Conservation (phyloP, 2,329 filamentous ascomycete species). For the Thielaviopsis punctulata region DNA sequence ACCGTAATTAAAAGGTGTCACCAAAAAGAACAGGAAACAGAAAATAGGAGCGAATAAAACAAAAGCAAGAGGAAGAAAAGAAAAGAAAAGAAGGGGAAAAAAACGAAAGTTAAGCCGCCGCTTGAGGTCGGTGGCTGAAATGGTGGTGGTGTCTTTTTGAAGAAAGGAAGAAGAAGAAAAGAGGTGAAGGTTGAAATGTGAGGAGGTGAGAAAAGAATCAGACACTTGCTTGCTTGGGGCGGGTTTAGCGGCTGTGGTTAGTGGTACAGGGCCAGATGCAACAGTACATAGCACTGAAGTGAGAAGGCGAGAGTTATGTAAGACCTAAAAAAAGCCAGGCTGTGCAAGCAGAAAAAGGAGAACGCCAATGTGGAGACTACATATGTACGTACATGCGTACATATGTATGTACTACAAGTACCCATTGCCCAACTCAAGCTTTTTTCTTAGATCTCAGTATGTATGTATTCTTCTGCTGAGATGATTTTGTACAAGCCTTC, state of each 20-base stretch:
- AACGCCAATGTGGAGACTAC: no score
- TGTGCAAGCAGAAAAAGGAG: no score
- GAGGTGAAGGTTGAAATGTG: background rate
- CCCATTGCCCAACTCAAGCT: no score
- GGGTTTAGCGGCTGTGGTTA: background rate
- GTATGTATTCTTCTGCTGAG: no score
- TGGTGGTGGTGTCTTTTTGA: background rate
- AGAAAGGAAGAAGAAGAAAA: background rate
- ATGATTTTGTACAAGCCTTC: no score
- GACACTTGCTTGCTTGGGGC: background rate
- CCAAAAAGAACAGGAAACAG: background rate
- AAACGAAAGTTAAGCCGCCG: background rate
- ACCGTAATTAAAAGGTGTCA: background rate
- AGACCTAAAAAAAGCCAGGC: no score
- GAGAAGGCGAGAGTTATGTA: no score
- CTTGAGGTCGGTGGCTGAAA: background rate
- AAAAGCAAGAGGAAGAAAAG: constrained; percentile 9
- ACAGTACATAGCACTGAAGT: no score
- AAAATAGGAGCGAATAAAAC: constrained; percentile 3
- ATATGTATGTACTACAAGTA: no score
- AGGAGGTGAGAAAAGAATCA: background rate
- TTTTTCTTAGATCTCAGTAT: no score
- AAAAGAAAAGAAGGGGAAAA: constrained; percentile 6
- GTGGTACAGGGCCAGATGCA: background rate
- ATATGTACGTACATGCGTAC: no score